A percentile compares a stretch with the other conserved stretches of the same genome.
Evolutionary conservation across 177 flowering plant species (phyloP).

Genomic region (Telopea speciosissima): DNA sequence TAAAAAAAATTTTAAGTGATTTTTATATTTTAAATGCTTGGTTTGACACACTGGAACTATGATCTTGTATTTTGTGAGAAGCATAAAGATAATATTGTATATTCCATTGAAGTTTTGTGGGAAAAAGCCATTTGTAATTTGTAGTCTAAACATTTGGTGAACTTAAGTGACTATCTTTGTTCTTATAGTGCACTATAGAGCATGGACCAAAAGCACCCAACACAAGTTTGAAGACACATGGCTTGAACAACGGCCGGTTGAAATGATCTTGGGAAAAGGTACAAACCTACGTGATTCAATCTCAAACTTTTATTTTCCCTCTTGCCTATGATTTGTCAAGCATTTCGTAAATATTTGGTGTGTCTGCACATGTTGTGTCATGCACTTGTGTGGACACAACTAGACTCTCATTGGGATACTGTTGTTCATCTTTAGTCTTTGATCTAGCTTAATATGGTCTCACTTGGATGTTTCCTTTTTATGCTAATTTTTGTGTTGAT

Average conservation of each 20-base stretch:
- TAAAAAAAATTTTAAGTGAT: neutral
- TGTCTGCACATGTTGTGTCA: no score
- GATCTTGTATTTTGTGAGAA: neutral
- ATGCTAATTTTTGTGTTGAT: no score
- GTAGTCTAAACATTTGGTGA: neutral
- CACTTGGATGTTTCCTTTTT: no score
- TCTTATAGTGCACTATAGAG: conserved; percentile 77
- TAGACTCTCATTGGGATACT: no score
- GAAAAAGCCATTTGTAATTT: conserved; percentile 2
- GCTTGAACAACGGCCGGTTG: conserved; percentile 76
- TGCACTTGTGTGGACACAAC: no score
- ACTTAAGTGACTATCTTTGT: conserved; percentile 9
- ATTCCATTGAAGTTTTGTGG: neutral
- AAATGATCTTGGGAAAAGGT: conserved; percentile 90
- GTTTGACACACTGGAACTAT: neutral
- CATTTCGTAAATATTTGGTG: no score
- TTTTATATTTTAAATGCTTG: neutral
- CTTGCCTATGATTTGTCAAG: neutral
- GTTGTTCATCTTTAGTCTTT: no score
- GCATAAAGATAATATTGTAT: neutral
- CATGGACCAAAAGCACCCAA: conserved; percentile 82
- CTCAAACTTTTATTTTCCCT: neutral
- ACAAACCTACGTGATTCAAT: conserved; percentile 6
- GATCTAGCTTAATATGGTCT: no score
- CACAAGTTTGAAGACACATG: conserved; percentile 99